Evolutionary conservation across 805 yeast genomes (phyloP), one percentile per base, ranked within the genome.

Genomic region (Candida fluviatilis): DNA sequence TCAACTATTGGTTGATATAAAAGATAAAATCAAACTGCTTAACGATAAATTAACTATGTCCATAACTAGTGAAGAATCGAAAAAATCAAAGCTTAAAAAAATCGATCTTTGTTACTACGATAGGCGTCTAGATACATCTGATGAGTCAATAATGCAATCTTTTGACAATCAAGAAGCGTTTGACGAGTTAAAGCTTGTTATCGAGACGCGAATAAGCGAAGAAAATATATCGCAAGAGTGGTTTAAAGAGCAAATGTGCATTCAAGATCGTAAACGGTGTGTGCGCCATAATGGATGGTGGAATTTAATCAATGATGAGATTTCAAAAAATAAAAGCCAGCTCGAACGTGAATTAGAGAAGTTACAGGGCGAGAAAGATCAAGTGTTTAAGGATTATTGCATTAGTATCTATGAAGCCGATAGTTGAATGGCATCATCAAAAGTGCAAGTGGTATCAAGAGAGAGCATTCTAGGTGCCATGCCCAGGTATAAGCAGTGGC

Each of bases 21-120:
- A 62, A 38, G 77, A 69, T 15, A 55, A 53, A 36, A 56, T 66
- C 26, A 64, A 62, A 42, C 21, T 46, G 2, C 39, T 69, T 25
- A 70, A 71, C 45, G 78, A 72, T 12, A 52, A 42, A 37, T 29
- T 63, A 38, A 49, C 54, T 4, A 21, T 18, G 12, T 26, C 38
- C 8, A 16, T 48, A 11, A 23, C 23, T 5, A 24, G 30, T 15
- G 43, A 38, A 17, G 37, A 43, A 23, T 18, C 43, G 12, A 45
- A 42, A 38, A 43, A 38, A 37, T 16, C 51, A 13, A 60, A 57
- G 41, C 42, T 48, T 5, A 66, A 58, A 38, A 73, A 65, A 39
- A 41, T 67, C 18, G 82, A 78, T 29, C 57, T 78, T 3, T 80
- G 85, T 55, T 79, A 79, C 8, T 79, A 64, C 50, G 76, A 76